A percentile compares a stretch with the other conserved stretches of the same genome.
Conservation (phyloP, 2,329 filamentous ascomycete species). For the Penicillium janthinellum region DNA sequence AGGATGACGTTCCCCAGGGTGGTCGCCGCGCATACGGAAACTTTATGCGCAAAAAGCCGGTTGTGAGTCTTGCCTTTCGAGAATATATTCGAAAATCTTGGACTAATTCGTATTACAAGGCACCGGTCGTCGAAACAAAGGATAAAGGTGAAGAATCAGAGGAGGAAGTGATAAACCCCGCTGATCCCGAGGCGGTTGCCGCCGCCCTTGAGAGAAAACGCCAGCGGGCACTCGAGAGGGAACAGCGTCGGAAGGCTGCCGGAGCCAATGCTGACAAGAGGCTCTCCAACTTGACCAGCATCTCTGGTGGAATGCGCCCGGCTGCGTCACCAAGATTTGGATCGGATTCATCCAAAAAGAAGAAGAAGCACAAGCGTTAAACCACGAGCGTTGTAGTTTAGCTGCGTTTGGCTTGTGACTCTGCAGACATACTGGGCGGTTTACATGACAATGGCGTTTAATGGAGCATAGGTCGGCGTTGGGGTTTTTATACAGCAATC, state of each 20-base stretch:
- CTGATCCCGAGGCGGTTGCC: constrained; percentile 17
- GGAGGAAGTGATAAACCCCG: constrained; percentile 12
- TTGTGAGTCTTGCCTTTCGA: constrained; percentile 23
- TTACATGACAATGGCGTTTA: constrained; percentile 13
- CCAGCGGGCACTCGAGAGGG: constrained; percentile 15
- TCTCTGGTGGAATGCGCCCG: constrained; percentile 34
- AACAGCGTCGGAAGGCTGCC: constrained; percentile 14
- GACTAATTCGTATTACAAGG: constrained; percentile 3
- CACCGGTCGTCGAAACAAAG: not conserved
- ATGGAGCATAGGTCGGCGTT: constrained; percentile 13
- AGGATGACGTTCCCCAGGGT: constrained; percentile 32
- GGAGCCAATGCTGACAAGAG: constrained; percentile 11
- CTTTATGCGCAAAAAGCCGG: constrained; percentile 38
- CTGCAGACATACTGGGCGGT: constrained; percentile 8
- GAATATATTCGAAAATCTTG: constrained; percentile 1
- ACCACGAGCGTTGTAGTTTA: not conserved
- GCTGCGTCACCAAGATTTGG: not conserved
- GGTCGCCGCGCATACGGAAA: constrained; percentile 44
- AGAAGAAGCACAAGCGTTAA: constrained; percentile 27
- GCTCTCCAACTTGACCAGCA: constrained; percentile 31
- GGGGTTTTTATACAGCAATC: not conserved
- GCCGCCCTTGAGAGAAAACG: constrained; percentile 17
- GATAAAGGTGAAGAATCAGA: constrained; percentile 19
- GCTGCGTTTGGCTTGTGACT: not conserved
- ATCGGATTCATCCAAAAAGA: constrained; percentile 8